Base-by-base conservation (phyloP, 73 alveolate species). In the Stentor roeselii region DNA sequence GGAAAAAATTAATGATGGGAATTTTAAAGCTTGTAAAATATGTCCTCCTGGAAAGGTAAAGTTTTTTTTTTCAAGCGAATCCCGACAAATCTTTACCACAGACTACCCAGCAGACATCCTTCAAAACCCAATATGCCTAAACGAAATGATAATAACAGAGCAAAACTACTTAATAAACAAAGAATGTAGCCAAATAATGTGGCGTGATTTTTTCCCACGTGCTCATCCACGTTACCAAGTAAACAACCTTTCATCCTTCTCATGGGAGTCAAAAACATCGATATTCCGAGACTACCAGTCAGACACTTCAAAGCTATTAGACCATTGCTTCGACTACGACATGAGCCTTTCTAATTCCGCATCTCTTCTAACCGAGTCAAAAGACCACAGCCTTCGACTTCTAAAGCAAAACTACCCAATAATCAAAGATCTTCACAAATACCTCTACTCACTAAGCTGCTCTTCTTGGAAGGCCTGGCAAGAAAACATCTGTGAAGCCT, bases 21-120 rank as follows among this genome's bases (percentile, higher is more conserved):
- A 31, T 27, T 60, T 60, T 60, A 60, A 31, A 27, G 4, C 30
- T 21, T 27, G 11, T 31, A 60, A 38, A 60, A 60, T 60, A 14
- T 60, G 78, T 38, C 78, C 78, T 3, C 78, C 78, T 6, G 78
- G 78, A 3, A 6, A 60, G 39, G 78, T 60, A 60, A 60, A 31
- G 30, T 60, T 6, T 60, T 60, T 60, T 60, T 60, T 60, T 60
- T 6, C 78, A 60, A 14, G 41, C 39, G 30, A 60, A 14, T 30
- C 14, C 3, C 40, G 3, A 27, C 34, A 30, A 14, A 21, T 60
- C 11, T 3, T 60, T 3, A 27, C 6, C 39, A 31, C 6, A 60
- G 36, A 60, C 30, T 4, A 3, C 30, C 34, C 39, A 60, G 30
- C 39, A 11, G 30, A 6, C 6, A 6, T 3, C 39, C 39, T 60